These are phyloP conservation scores for Torulaspora microellipsoides DNA, from an alignment of 805 yeast species.

Conservation along the genomic window DNA sequence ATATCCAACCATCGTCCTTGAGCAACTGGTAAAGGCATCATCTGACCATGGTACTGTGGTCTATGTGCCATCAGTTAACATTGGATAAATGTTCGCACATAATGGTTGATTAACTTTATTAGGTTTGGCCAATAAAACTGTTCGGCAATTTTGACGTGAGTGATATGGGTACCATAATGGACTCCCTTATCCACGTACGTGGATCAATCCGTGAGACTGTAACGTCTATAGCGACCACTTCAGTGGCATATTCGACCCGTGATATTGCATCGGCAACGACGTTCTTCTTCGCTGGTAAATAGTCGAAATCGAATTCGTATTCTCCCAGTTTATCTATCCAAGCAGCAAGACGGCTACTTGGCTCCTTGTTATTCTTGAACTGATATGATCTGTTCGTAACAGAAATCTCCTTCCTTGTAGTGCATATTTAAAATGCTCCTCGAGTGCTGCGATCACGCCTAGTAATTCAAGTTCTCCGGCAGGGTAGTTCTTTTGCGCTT, in stretches of 20 bases:
- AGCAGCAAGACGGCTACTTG: slow-evolving; percentile 2
- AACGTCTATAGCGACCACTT: too few species aligned
- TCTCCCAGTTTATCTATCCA: slow-evolving; percentile 12
- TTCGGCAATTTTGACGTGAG: slow-evolving; percentile 5
- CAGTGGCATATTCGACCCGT: slow-evolving; percentile 1
- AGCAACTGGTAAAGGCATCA: slow-evolving; percentile 10
- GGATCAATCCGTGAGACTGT: too few species aligned
- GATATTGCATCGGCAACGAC: slow-evolving; percentile 17
- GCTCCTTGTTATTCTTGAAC: slow-evolving; percentile 11
- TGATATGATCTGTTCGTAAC: slow-evolving; percentile 12
- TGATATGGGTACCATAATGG: too few species aligned
- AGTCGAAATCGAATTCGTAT: slow-evolving; percentile 13
- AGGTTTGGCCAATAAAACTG: slow-evolving; percentile 9
- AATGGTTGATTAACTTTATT: background rate
- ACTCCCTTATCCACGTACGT: too few species aligned
- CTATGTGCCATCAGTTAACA: background rate
- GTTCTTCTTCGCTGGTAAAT: slow-evolving; percentile 9
- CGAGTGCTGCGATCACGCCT: slow-evolving; percentile 12
- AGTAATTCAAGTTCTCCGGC: slow-evolving; percentile 16
- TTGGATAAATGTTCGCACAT: background rate
- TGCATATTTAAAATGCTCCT: slow-evolving; percentile 11
- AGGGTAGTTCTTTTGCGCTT: slow-evolving; percentile 11
- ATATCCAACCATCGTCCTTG: slow-evolving; percentile 18
- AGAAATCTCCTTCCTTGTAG: slow-evolving; percentile 10
- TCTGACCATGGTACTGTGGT: slow-evolving; percentile 6